Evolutionary conservation across 202 grass and related monocot species (phyloP), one percentile per base, ranked within the genome.

Genomic region (Brachypodium distachyon): DNA sequence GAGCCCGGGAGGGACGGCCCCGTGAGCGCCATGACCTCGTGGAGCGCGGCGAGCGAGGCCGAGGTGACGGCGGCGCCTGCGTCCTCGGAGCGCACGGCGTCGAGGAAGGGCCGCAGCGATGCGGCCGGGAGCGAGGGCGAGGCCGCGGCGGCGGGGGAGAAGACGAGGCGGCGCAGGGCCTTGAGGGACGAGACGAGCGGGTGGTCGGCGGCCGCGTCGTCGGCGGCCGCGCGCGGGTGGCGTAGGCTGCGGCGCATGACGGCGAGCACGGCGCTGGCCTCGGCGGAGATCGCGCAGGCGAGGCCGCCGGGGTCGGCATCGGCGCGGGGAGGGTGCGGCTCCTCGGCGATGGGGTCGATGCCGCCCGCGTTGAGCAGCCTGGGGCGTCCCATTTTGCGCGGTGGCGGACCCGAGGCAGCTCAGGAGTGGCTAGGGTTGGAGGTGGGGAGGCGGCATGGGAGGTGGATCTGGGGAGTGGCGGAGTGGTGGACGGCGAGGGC

Each of bases 21-120:
- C 73, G 73, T 89, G 50, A 96, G 81, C 5, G 83, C 68, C 77
- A 99, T 89, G 36, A 93, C 85, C 79, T 91, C 83, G 78, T 83
- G 81, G 51, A 93, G 81, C 49, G 96, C 83, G 14, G 85, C 85
- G 42, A 99, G 92, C 5, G 96, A 82, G 6, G 91, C 92, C 10
- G 87, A 88, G 36, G 92, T 99, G 81, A 91, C 91, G 7, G 86
- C 87, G 5, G 96, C 90, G 40, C 85, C 84, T 44, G 85, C 89
- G 56, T 96, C 92, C 49, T 91, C 92, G 25, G 96, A 96, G n/a
- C 90, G 86, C 43, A 99, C 59, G n/a, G 90, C 92, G 28, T 99
- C 90, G 7, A 99, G 80, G 76, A 99, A 99, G 27, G 96, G 96
- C 7, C 90, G 81, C 9, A 99, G 85, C 61, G 81, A 54, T 43